Evolutionary conservation across 2,329 filamentous ascomycete genomes (phyloP).

Genomic region (Ascosphaera aggregata): DNA sequence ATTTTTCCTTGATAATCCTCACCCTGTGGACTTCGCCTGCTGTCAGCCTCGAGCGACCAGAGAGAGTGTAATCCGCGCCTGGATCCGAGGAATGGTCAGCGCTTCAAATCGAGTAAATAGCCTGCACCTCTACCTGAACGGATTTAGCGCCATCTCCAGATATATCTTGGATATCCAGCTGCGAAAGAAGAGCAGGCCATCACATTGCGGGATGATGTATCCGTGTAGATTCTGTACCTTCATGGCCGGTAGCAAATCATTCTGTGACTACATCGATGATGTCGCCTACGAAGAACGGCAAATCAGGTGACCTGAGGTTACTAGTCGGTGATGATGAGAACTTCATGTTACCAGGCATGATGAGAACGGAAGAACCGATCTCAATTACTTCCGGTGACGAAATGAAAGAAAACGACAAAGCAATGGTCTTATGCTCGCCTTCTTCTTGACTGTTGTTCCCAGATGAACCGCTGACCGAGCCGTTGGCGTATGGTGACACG

Average conservation of each 20-base stretch:
- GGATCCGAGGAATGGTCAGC: too few relatives aligned
- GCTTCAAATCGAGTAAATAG: too few relatives aligned
- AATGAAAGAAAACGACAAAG: conserved; percentile 33
- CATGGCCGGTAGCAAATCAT: not conserved
- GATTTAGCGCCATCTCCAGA: too few relatives aligned
- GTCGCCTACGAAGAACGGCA: not conserved
- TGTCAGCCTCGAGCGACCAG: too few relatives aligned
- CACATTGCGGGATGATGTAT: too few relatives aligned
- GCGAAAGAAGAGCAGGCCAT: too few relatives aligned
- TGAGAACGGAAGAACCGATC: conserved; percentile 30
- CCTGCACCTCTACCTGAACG: too few relatives aligned
- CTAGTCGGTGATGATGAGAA: conserved; percentile 17
- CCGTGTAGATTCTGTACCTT: not conserved
- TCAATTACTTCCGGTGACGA: conserved; percentile 34
- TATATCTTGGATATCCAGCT: too few relatives aligned
- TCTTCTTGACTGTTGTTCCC: conserved; percentile 1
- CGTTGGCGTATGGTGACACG: conserved; percentile 13
- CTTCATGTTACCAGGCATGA: conserved; percentile 33
- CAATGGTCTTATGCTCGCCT: conserved; percentile 6
- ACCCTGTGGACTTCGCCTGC: too few relatives aligned
- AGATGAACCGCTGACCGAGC: conserved; percentile 2
- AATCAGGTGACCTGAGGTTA: not conserved
- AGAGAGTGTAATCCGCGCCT: too few relatives aligned
- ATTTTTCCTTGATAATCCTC: too few relatives aligned
- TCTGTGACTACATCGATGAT: not conserved